Conservation (phyloP, 2,329 filamentous ascomycete species). For the Colletotrichum shisoi region DNA sequence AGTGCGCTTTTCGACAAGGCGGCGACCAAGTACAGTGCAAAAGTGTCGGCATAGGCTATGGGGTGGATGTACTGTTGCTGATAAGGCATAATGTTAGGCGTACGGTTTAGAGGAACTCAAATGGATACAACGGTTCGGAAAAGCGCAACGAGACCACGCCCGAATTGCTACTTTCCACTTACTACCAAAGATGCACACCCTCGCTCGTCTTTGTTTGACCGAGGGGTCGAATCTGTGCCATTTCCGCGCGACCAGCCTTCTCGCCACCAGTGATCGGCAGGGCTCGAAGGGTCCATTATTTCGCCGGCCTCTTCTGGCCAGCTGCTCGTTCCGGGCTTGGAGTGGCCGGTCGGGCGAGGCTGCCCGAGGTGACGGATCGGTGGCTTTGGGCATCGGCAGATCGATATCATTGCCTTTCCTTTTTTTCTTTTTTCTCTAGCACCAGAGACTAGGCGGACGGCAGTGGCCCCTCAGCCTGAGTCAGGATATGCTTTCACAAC, state of each 20-base stretch:
- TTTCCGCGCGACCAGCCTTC: conserved; percentile 12
- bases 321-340: conserved; percentile 5
- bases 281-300: conserved; percentile 34
- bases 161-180: conserved; percentile 36
- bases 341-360: conserved; percentile 12
- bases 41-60: conserved; percentile 65
- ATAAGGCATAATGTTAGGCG: conserved; percentile 38
- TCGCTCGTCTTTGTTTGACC: conserved; percentile 7
- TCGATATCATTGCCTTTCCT: conserved; percentile 26
- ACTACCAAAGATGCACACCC: conserved; percentile 25
- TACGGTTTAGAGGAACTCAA: conserved; percentile 39
- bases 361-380: conserved; percentile 26
- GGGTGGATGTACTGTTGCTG: conserved; percentile 33
- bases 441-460: conserved; percentile 2
- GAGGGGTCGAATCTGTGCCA: conserved; percentile 2
- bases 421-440: conserved; percentile 29
- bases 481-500: conserved; percentile 16
- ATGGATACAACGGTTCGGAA: conserved; percentile 36
- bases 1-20: conserved; percentile 86
- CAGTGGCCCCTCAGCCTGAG: conserved; percentile 7
- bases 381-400: conserved; percentile 24
- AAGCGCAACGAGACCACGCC: conserved; percentile 37
- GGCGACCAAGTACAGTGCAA: conserved; percentile 84
- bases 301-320: conserved; percentile 19
- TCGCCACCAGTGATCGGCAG: conserved; percentile 30